Base-by-base conservation (phyloP, 2,329 filamentous ascomycete species). In the Apiospora koreana region DNA sequence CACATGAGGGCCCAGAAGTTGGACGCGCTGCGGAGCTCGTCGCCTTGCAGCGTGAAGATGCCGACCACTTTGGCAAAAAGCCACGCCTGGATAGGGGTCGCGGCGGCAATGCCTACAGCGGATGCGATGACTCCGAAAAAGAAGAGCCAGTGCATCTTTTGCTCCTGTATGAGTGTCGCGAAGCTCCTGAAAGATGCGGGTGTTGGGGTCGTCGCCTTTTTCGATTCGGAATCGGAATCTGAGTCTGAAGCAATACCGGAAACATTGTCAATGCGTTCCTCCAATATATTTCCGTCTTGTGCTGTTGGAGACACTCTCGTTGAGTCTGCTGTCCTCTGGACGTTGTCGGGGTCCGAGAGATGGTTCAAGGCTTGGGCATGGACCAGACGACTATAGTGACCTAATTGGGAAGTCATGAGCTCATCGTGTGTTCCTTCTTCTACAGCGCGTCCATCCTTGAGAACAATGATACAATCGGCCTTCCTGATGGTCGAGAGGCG, bases 381-480 rank as follows among this genome's bases (percentile, higher is more conserved):
- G n/a, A 76, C 75, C 9, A 76, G 66, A 31, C 68, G 64, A 46
- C 67, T 69, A 23, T 76, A 77, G 91, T 95, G 0, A 89, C 89
- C 68, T 94, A 82, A 10, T 92, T 84, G 77, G 94, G 92, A 0
- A 92, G 92, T 16, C 54, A 95, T 91, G 2, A 92, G 91, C 2
- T 88, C 85, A 4, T 81, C 78, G 74, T 90, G 88, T 3, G 81
- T 85, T 18, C 88, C 88, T 45, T 81, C 77, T 73, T 89, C 88
- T 4, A 87, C 79, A 66, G 89, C 82, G 16, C 78, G 80, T n/a
- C 85, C 85, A 10, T 83, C 79, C 8, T 87, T 84, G 74, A 91
- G 87, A 0, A 90, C 87, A 72, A 86, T 88, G 42, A 90, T 91
- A 2, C 82, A 77, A 76, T 90, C 86, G 31, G 86, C 80, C 46